Evolutionary conservation across 306 rosid species (phyloP).

Genomic region (Begonia fuchsioides): DNA sequence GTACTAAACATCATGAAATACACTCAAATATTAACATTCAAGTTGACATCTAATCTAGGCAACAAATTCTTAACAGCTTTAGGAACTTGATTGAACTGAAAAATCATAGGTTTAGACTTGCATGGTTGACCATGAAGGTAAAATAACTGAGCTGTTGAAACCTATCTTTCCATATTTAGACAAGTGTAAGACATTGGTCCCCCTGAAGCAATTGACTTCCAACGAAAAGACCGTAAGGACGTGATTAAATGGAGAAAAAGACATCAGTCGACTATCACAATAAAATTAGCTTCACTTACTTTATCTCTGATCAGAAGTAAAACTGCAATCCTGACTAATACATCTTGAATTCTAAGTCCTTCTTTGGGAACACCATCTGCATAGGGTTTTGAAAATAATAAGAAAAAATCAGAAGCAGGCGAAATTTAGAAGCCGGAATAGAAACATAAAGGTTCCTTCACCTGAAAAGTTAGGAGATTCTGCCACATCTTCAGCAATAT

Average conservation of each 20-base stretch:
- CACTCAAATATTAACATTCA: neutral
- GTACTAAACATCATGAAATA: neutral
- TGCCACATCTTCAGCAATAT: constrained; percentile 63
- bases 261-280: no score
- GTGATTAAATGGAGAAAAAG: no score
- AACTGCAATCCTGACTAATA: constrained; percentile 78
- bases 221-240: no score
- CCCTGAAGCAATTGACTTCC: no score
- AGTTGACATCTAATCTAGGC: no score
- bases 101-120: no score
- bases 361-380: constrained; percentile 98
- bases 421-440: constrained; percentile 1
- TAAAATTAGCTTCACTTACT: constrained; percentile 25
- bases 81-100: no score
- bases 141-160: no score
- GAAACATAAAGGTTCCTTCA: constrained; percentile 20
- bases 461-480: constrained; percentile 81
- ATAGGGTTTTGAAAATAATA: constrained; percentile 16
- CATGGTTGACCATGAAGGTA: no score
- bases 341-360: constrained; percentile 84
- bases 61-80: no score
- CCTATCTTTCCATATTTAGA: no score
- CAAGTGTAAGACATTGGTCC: no score
- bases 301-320: constrained; percentile 60
- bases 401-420: constrained; percentile 5